These are phyloP conservation scores for Pseudonitzschia delicatissima DNA, from an alignment of 108 stramenopile species.

Conservation along the genomic window DNA sequence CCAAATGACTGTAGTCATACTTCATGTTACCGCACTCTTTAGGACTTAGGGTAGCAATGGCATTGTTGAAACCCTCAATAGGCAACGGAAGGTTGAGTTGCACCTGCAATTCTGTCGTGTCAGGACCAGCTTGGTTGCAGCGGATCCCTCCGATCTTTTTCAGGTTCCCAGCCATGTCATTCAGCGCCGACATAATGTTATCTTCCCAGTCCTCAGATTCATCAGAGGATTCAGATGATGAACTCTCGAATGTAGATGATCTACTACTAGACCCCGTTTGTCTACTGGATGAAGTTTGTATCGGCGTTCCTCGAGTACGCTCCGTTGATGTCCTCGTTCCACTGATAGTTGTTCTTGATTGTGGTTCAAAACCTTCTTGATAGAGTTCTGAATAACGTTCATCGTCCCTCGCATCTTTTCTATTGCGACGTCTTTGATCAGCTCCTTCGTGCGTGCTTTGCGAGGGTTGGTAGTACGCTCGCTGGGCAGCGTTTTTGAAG, in stretches of 20 bases:
- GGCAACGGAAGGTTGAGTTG: conserved; percentile 33
- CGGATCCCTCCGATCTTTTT: conserved; percentile 19
- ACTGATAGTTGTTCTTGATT: conserved; percentile 8
- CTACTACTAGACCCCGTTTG: too few species aligned
- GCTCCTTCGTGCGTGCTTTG: neutral
- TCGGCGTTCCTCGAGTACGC: conserved; percentile 5
- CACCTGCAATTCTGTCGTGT: conserved; percentile 19
- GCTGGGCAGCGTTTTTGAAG: neutral
- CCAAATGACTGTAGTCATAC: conserved; percentile 29
- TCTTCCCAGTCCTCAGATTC: conserved; percentile 7
- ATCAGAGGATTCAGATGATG: neutral
- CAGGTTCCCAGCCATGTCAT: conserved; percentile 20
- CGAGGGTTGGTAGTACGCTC: neutral
- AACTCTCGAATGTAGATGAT: neutral
- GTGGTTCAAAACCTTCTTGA: conserved; percentile 2
- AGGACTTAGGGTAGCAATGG: conserved; percentile 15
- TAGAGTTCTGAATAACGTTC: conserved; percentile 3
- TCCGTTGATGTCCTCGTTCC: conserved; percentile 9
- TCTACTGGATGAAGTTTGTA: neutral
- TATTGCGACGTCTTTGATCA: neutral
- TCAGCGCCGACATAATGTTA: conserved; percentile 6
- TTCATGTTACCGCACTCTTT: conserved; percentile 26
- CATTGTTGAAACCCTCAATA: conserved; percentile 22
- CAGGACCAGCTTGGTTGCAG: conserved; percentile 15
- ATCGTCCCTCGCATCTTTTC: neutral